Evolutionary conservation across 257 asterid species (phyloP).

Genomic region (Forsythia viridissima): DNA sequence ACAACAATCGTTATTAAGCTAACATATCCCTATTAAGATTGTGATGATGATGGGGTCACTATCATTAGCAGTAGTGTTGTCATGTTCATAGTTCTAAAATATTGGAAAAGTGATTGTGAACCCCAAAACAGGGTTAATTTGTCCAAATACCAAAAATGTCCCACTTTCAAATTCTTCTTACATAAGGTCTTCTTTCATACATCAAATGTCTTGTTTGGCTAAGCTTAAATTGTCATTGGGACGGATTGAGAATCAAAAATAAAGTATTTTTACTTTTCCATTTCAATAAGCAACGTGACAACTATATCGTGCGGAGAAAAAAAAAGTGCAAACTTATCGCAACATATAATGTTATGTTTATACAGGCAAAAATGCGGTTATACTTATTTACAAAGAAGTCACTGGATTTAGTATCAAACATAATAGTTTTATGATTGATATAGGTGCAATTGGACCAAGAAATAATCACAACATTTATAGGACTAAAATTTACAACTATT

Average conservation of each 20-base stretch:
- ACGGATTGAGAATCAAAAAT: no score
- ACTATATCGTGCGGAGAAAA: no score
- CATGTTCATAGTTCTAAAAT: not conserved
- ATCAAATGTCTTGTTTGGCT: no score
- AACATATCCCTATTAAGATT: not conserved
- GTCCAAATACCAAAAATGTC: not conserved
- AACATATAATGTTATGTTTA: no score
- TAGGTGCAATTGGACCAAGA: not conserved
- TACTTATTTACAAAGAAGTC: no score
- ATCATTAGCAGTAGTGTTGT: not conserved
- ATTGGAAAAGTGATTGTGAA: not conserved
- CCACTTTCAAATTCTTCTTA: no score
- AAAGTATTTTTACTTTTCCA: no score
- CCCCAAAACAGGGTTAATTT: not conserved
- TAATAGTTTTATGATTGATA: not conserved
- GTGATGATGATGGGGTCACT: not conserved
- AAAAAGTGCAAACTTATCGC: no score
- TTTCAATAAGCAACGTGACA: no score
- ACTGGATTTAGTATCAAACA: not conserved
- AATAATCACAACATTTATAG: constrained; percentile 1
- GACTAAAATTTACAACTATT: no score
- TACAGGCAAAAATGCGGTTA: no score
- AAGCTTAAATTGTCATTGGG: no score
- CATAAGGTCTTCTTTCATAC: not conserved
- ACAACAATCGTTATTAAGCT: not conserved